Base-by-base conservation (phyloP, 78 protist species). In the Dictyostelium brefeldianum region DNA sequence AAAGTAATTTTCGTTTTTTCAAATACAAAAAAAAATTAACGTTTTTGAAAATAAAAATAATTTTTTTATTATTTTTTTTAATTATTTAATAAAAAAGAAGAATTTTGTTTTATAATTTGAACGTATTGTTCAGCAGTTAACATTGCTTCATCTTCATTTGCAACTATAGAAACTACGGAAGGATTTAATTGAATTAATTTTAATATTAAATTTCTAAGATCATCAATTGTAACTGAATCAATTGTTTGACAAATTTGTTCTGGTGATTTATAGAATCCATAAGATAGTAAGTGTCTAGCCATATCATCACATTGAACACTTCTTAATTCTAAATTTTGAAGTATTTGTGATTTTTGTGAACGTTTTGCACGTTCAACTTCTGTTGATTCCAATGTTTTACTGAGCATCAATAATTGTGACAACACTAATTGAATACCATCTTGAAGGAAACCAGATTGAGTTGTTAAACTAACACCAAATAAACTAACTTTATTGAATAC, bases 251-350 rank as follows among this genome's bases (percentile, higher is more conserved):
- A 91, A 17, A 91, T 67, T 29, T 80, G 75, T n/a, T 89, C 93
- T 0, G 93, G 94, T n/a, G 90, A 46, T 29, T 22, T 43, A 29
- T 46, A 89, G 5, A 29, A 20, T 2, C 92, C 92, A 20, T 64
- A 41, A 0, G 71, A 20, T 0, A 80, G 22, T 2, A 89, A 0
- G 20, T 91, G 95, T 41, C 78, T 18, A 14, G 81, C 95, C 80
- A 91, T 80, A 48, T 91, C 95, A 56, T 91, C 95, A 27, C 78
- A 53, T 17, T 89, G 57, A 25, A 91, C 78, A 22, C 69, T 29
- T 50, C 95, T 84, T 62, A 78, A 17, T 48, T 91, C 95, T 20
- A 91, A 29, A 43, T 89, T 91, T 57, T 87, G 81, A 15, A 80
- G 73, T 20, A 91, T 81, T 27, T 65, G 36, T 9, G 67, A 48